phyloP scores from a whole-genome alignment of 2,329 filamentous ascomycete genomes.

The Ascochyta koolunga region DNA sequence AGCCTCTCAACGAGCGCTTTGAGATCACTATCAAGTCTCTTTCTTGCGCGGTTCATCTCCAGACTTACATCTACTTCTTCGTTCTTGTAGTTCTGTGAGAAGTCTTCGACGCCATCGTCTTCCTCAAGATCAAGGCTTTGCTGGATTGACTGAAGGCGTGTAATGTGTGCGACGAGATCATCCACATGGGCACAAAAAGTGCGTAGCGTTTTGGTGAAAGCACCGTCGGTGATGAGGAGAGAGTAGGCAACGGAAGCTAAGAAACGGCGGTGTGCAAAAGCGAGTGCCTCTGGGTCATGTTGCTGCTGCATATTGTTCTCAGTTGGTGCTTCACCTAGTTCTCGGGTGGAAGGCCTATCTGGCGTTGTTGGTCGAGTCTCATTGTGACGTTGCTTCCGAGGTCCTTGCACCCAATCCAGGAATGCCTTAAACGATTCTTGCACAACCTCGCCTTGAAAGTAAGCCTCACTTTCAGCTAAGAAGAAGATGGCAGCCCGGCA shows the following conservation, averaged over 20 bases:
- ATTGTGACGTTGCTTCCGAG: conserved; percentile 8
- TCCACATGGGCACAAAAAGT: conserved; percentile 76
- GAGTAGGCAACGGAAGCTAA: conserved; percentile 70
- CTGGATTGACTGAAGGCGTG: conserved; percentile 78
- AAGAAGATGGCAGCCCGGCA: conserved; percentile 88
- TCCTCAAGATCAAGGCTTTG: conserved; percentile 78
- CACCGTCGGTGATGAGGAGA: conserved; percentile 68
- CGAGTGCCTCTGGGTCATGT: conserved; percentile 84
- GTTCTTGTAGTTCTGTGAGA: conserved; percentile 57
- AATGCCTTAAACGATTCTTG: conserved; percentile 82
- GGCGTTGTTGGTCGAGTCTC: conserved; percentile 12
- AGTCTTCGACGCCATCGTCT: conserved; percentile 77
- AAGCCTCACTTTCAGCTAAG: conserved; percentile 83
- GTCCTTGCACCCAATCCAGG: conserved; percentile 69
- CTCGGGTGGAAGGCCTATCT: conserved; percentile 5
- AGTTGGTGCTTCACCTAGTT: conserved; percentile 7
- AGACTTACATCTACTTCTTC: conserved; percentile 73
- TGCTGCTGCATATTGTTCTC: conserved; percentile 36
- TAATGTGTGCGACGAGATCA: conserved; percentile 76
- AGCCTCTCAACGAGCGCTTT: conserved; percentile 64
- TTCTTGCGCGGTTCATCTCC: conserved; percentile 69
- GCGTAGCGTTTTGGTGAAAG: conserved; percentile 70
- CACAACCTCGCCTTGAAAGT: conserved; percentile 89
- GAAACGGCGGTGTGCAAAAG: conserved; percentile 79
- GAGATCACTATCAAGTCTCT: conserved; percentile 69